Conservation (phyloP, 768 basidiomycete genomes). For the Boletus rubescentipes region DNA sequence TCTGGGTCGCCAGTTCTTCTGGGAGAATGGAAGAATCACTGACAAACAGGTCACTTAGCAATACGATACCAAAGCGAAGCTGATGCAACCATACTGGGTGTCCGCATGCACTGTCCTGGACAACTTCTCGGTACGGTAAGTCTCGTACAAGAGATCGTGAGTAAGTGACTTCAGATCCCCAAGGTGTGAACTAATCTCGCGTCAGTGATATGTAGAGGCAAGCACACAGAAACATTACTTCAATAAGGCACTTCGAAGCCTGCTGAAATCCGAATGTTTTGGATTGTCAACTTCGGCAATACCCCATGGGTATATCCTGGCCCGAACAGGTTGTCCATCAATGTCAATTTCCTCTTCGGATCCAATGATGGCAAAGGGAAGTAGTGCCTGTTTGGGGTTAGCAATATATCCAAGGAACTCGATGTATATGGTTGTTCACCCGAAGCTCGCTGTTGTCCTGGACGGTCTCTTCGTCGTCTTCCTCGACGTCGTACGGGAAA, state of each 20-base stretch:
- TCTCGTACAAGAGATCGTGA: slow-evolving; percentile 93
- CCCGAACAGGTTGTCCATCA: slow-evolving; percentile 87
- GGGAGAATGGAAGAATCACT: slow-evolving; percentile 91
- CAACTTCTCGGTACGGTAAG: slow-evolving; percentile 96
- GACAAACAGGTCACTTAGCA: slow-evolving; percentile 24
- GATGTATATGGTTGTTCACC: slow-evolving; percentile 42
- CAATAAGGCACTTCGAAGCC: slow-evolving; percentile 87
- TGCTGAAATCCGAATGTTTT: slow-evolving; percentile 98
- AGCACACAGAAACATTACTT: slow-evolving; percentile 50
- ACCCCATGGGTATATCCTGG: slow-evolving; percentile 97
- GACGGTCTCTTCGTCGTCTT: slow-evolving; percentile 98
- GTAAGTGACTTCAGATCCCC: slow-evolving; percentile 93
- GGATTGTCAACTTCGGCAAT: slow-evolving; percentile 98
- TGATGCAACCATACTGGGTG: slow-evolving; percentile 50
- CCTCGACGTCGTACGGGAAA: slow-evolving; percentile 99
- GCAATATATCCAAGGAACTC: slow-evolving; percentile 2
- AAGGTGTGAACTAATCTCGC: slow-evolving; percentile 72
- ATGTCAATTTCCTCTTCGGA: slow-evolving; percentile 97
- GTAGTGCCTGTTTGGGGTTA: slow-evolving; percentile 56
- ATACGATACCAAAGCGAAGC: slow-evolving; percentile 3
- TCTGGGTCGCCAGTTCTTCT: slow-evolving; percentile 95
- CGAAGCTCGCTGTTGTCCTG: slow-evolving; percentile 96
- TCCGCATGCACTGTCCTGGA: slow-evolving; percentile 86
- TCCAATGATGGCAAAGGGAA: slow-evolving; percentile 97
- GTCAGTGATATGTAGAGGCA: slow-evolving; percentile 10